Evolutionary conservation across 2,329 filamentous ascomycete species (phyloP), one percentile per base, ranked within the genome.

Genomic region (Colletotrichum nymphaeae): DNA sequence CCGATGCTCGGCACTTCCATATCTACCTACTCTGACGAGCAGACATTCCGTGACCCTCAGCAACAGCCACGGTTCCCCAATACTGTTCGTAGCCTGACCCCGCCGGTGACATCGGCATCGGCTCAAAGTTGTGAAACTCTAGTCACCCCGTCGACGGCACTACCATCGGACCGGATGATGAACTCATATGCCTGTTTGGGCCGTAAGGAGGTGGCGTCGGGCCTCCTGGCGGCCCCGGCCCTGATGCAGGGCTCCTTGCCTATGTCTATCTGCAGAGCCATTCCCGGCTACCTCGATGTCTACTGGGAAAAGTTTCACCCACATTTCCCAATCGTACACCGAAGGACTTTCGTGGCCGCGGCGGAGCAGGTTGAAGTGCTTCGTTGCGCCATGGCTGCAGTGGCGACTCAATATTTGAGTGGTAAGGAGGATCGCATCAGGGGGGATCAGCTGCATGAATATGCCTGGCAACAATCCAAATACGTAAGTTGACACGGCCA

Each of bases 361-460:
- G 79, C 80, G 5, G 84, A 86, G 66, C 79, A 82, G 32, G 46
- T 79, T 7, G 85, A 88, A 66, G 80, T 87, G 55, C 80, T 90
- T 58, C 84, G 81, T 16, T 89, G 84, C 73, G 87, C 88, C 72
- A 90, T 90, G 88, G 88, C 88, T 26, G 88, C 88, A n/a, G 79
- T 90, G 35, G 88, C 86, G 58, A 86, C 88, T 26, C 88, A 90
- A 76, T 86, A 84, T 73, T 80, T 89, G 66, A 79, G 82, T 62
- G 81, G 83, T 77, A 83, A 83, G 78, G 86, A 88, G 63, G 85
- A 89, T 78, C 86, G 88, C 69, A 82, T 82, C 69, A 85, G 84
- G 76, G 88, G 88, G 32, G 85, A 83, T 64, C 81, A 86, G 69
- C 81, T 90, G 77, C 87, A 90, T 79, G 84, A 85, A 64, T 86